Percentiles rank a stretch among this genome's conserved stretches.
Conservation (phyloP, 176 grass and related monocot species). For the Eleusine indica region DNA sequence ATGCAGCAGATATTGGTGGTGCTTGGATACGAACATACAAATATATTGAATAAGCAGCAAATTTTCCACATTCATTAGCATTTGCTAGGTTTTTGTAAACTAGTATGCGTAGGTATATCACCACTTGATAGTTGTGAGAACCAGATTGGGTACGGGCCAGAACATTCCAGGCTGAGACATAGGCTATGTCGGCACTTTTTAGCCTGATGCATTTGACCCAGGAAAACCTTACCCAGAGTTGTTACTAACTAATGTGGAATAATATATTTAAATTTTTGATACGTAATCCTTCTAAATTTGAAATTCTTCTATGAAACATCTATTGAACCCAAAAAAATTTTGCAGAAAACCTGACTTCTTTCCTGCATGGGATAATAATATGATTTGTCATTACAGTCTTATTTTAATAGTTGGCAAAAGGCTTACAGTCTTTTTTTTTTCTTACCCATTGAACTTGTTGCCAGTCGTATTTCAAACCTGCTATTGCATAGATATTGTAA, state of each 20-base stretch:
- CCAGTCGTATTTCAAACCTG: background rate
- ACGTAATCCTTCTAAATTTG: background rate
- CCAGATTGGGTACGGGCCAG: background rate
- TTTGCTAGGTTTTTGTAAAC: slow-evolving; percentile 2
- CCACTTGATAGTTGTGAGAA: background rate
- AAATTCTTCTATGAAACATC: background rate
- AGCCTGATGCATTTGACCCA: background rate
- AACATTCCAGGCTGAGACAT: background rate
- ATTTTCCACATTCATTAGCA: background rate
- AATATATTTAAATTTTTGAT: background rate
- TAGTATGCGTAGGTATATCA: background rate
- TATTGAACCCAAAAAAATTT: too few species aligned
- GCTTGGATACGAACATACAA: background rate
- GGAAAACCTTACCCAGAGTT: background rate
- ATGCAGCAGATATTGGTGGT: background rate
- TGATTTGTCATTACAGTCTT: background rate
- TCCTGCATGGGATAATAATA: background rate
- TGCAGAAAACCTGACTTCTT: background rate
- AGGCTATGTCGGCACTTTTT: background rate
- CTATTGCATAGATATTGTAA: background rate
- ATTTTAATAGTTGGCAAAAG: background rate
- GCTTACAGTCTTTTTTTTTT: background rate
- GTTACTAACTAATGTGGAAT: background rate
- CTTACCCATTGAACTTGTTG: background rate
- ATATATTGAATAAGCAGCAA: background rate